These are phyloP conservation scores for Pharus latifolius DNA, from an alignment of 176 grass and related monocot species.

Conservation along the genomic window DNA sequence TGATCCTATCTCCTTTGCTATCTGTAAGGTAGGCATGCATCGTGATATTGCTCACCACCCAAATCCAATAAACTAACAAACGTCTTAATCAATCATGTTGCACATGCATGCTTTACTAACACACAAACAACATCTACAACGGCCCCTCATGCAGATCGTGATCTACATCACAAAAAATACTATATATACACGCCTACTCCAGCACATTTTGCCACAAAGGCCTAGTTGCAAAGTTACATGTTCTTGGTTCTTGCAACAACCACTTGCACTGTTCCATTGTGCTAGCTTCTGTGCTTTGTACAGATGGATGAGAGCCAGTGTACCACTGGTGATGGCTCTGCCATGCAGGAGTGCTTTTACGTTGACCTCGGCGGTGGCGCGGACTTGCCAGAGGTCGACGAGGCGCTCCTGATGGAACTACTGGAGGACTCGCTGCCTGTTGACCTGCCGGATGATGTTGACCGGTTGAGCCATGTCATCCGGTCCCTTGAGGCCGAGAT, in stretches of 20 bases:
- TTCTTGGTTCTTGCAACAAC: not conserved
- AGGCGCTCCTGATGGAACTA: slow-evolving; percentile 34
- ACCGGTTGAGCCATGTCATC: slow-evolving; percentile 29
- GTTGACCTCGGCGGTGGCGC: not conserved
- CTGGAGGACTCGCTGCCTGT: slow-evolving; percentile 31
- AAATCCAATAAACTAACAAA: not conserved
- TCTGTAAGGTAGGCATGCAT: too few species aligned
- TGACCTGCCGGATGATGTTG: not conserved
- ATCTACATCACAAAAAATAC: too few species aligned
- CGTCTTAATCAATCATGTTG: not conserved
- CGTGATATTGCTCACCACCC: too few species aligned
- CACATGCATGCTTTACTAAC: too few species aligned
- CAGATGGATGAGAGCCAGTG: not conserved
- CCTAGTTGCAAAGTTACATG: not conserved
- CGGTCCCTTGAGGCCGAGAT: slow-evolving; percentile 57
- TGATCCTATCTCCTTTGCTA: too few species aligned
- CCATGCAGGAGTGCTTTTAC: not conserved
- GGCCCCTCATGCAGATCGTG: too few species aligned
- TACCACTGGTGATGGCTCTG: not conserved
- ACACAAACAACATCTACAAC: too few species aligned
- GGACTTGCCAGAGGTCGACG: slow-evolving; percentile 11
- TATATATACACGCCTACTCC: not conserved
- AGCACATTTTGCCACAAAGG: not conserved
- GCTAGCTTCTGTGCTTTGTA: not conserved
- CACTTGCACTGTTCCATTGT: not conserved